These are phyloP conservation scores for Blastobotrys serpentis DNA, from an alignment of 1,139 yeast species.

Conservation along the genomic window DNA sequence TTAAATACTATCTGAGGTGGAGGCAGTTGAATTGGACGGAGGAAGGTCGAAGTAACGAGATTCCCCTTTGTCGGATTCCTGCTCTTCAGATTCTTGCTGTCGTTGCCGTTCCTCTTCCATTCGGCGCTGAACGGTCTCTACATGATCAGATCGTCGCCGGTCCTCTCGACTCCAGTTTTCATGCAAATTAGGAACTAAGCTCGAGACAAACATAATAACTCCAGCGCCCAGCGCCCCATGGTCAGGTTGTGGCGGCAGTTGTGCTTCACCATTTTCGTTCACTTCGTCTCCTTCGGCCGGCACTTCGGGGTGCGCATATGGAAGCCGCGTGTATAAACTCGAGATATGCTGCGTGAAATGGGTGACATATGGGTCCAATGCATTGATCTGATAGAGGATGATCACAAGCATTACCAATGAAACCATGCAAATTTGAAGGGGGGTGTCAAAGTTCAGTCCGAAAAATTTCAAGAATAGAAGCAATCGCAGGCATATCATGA, in stretches of 20 bases:
- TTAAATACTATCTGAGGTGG: not conserved
- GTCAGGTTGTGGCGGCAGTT: not conserved
- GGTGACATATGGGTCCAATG: slow-evolving; percentile 14
- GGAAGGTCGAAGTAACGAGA: slow-evolving; percentile 6
- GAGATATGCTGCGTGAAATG: slow-evolving; percentile 14
- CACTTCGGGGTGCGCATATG: slow-evolving; percentile 19
- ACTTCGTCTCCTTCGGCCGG: slow-evolving; percentile 4
- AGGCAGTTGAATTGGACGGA: not conserved
- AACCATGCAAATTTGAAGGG: slow-evolving; percentile 17
- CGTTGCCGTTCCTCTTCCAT: slow-evolving; percentile 13
- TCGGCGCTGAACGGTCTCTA: slow-evolving; percentile 5
- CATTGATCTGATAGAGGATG: slow-evolving; percentile 12
- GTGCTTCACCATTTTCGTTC: not conserved
- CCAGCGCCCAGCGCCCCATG: slow-evolving; percentile 4
- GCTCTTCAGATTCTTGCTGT: slow-evolving; percentile 7
- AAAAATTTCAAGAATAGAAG: slow-evolving; percentile 10
- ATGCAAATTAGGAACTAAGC: slow-evolving; percentile 14
- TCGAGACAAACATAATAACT: slow-evolving; percentile 12
- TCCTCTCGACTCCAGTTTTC: slow-evolving; percentile 17
- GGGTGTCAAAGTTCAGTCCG: slow-evolving; percentile 7
- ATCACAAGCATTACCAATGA: slow-evolving; percentile 12
- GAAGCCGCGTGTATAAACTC: slow-evolving; percentile 15
- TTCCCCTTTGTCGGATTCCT: not conserved
- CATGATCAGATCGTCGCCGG: slow-evolving; percentile 8
- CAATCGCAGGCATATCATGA: slow-evolving; percentile 8